phyloP scores from a whole-genome alignment of 768 basidiomycete genomes.

The Calocera viscosa region DNA sequence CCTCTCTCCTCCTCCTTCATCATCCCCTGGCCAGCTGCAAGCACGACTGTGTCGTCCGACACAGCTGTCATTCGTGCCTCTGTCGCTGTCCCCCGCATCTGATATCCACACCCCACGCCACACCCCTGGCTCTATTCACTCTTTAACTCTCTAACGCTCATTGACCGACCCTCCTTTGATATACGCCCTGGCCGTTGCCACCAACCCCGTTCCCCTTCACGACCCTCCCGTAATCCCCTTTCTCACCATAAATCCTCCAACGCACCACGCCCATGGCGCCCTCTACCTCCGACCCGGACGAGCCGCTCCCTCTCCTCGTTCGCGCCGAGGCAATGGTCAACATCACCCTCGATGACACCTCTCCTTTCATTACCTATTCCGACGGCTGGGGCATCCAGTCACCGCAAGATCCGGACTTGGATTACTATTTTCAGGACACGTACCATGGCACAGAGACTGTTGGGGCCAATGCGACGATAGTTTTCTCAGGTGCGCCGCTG shows the following conservation, averaged over 20 bases:
- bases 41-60: background rate
- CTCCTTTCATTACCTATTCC: constrained; percentile 20
- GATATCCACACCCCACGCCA: background rate
- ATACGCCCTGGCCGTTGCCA: background rate
- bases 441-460: constrained; percentile 22
- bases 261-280: background rate
- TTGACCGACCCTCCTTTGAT: background rate
- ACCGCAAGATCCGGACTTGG: constrained; percentile 17
- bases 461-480: constrained; percentile 20
- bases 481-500: background rate
- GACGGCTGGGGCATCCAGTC: constrained; percentile 22
- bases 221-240: background rate
- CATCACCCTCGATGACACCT: constrained; percentile 26
- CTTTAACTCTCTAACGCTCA: background rate
- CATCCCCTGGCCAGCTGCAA: background rate
- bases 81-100: background rate
- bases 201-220: background rate
- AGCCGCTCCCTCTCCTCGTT: background rate
- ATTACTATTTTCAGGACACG: constrained; percentile 21
- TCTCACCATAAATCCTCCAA: background rate
- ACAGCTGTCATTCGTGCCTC: too few relatives aligned
- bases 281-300: background rate
- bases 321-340: constrained; percentile 15
- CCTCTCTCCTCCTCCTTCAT: background rate
- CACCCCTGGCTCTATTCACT: background rate